Conservation (phyloP, 2,329 filamentous ascomycete species). For the Hymenoscyphus fructigenus region DNA sequence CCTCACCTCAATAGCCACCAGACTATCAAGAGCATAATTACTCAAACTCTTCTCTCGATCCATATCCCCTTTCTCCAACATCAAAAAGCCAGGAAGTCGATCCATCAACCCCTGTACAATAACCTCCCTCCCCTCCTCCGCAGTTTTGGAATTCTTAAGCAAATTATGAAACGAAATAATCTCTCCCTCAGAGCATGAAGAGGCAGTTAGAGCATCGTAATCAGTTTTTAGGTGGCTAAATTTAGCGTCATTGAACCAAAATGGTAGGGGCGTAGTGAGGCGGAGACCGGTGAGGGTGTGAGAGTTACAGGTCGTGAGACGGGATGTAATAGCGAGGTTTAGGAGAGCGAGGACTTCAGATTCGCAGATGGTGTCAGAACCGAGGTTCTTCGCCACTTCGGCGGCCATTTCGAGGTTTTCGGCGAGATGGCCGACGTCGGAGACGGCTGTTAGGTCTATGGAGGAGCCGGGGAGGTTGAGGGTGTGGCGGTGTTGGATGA, state of each 20-base stretch:
- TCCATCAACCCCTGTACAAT: constrained; percentile 47
- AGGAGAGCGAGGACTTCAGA: constrained; percentile 55
- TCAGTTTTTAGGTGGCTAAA: constrained; percentile 47
- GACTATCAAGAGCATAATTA: constrained; percentile 42
- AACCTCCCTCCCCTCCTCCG: constrained; percentile 46
- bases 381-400: constrained; percentile 31
- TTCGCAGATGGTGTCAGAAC: constrained; percentile 48
- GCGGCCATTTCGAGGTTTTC: constrained; percentile 29
- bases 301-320: constrained; percentile 45
- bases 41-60: constrained; percentile 46
- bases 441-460: constrained; percentile 38
- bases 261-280: constrained; percentile 47
- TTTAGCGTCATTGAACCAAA: constrained; percentile 55
- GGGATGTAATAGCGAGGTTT: constrained; percentile 49
- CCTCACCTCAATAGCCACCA: constrained; percentile 37
- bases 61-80: constrained; percentile 50
- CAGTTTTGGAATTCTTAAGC: constrained; percentile 43
- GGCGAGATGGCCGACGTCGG: constrained; percentile 29
- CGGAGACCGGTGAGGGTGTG: constrained; percentile 56
- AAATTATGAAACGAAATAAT: constrained; percentile 48
- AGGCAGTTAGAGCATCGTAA: constrained; percentile 40
- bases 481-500: constrained; percentile 34
- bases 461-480: constrained; percentile 32
- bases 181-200: no score
- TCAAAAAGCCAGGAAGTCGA: constrained; percentile 50